These are phyloP conservation scores for Perilla frutescens DNA, from an alignment of 257 asterid species.

Conservation along the genomic window DNA sequence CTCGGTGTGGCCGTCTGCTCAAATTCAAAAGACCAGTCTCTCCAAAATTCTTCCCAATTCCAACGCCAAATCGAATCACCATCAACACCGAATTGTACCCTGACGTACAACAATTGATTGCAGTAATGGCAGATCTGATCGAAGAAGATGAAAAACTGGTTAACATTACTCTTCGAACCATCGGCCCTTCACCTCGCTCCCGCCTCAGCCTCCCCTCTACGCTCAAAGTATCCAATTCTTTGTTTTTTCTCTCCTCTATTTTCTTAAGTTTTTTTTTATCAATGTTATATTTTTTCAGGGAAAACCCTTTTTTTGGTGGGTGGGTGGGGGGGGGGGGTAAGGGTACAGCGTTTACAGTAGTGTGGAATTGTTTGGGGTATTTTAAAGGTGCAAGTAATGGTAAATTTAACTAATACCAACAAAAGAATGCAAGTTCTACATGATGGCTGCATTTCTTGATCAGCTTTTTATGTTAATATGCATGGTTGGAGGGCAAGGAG, in stretches of 20 bases:
- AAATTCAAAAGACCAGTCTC: neutral
- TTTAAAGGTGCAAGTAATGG: too few relatives aligned
- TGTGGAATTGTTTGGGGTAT: too few relatives aligned
- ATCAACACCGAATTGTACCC: slow-evolving; percentile 9
- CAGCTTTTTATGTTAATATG: neutral
- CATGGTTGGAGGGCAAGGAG: neutral
- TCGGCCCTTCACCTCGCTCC: slow-evolving; percentile 84
- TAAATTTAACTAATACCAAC: neutral
- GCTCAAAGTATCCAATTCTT: slow-evolving; percentile 52
- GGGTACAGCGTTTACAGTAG: too few relatives aligned
- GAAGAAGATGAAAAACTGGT: slow-evolving; percentile 50
- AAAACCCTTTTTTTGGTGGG: too few relatives aligned
- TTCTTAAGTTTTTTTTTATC: neutral
- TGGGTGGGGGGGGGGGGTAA: too few relatives aligned
- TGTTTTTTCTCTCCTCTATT: neutral
- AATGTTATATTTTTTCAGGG: too few relatives aligned
- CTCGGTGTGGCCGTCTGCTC: too few relatives aligned
- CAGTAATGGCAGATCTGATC: slow-evolving; percentile 44
- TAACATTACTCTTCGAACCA: slow-evolving; percentile 60
- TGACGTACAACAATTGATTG: slow-evolving; percentile 29
- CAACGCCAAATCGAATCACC: neutral
- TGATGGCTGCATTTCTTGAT: slow-evolving; percentile 22
- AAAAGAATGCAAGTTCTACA: neutral
- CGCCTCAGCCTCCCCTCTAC: slow-evolving; percentile 71
- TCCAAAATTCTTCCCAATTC: neutral